These are phyloP conservation scores for Penicillium sp. DNA, from an alignment of 2,329 filamentous ascomycete species.

Conservation along the genomic window DNA sequence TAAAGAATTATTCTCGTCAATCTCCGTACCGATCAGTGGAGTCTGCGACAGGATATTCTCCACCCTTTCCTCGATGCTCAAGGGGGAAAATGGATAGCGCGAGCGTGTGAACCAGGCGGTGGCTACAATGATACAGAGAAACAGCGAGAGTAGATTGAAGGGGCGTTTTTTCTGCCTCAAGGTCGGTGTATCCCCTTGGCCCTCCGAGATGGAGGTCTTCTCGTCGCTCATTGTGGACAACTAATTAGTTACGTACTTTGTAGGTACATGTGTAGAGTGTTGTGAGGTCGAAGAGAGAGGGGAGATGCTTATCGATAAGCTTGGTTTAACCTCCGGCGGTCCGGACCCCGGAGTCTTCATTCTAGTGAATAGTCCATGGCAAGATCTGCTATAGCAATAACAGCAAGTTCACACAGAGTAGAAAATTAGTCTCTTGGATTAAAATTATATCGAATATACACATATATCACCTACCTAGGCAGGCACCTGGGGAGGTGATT, in stretches of 20 bases:
- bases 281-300: not conserved
- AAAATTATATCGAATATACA: too few relatives aligned
- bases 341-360: too few relatives aligned
- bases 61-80: slow-evolving; percentile 41
- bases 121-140: slow-evolving; percentile 11
- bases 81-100: slow-evolving; percentile 7
- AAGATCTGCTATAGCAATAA: too few relatives aligned
- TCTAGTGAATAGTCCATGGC: too few relatives aligned
- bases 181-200: not conserved
- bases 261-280: not conserved
- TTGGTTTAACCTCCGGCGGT: too few relatives aligned
- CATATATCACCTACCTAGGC: too few relatives aligned
- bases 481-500: too few relatives aligned
- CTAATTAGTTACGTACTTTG: too few relatives aligned
- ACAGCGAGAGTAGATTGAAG: slow-evolving; percentile 7
- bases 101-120: slow-evolving; percentile 18
- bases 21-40: slow-evolving; percentile 49
- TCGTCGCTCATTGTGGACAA: slow-evolving; percentile 1
- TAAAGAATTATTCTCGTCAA: not conserved
- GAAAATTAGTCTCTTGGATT: too few relatives aligned
- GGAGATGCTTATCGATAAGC: too few relatives aligned
- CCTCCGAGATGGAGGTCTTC: not conserved
- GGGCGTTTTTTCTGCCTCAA: not conserved
- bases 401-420: too few relatives aligned
- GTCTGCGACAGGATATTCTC: slow-evolving; percentile 47